Percentiles rank a stretch among this genome's conserved stretches.
Conservation (phyloP, 1,284 basidiomycete species). For the Nidula niveotomentosa region DNA sequence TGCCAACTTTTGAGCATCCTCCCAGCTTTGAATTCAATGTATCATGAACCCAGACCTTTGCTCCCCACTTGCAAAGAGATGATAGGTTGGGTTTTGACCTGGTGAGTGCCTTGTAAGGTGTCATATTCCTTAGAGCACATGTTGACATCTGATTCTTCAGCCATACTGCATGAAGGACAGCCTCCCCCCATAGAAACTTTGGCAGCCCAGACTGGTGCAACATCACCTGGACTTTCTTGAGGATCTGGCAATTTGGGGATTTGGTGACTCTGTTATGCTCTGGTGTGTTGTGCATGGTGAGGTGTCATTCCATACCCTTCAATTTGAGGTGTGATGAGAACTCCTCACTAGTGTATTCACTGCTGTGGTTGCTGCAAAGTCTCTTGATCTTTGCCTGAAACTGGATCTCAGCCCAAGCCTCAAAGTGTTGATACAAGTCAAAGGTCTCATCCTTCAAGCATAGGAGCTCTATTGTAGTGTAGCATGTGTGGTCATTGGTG, state of each 20-base stretch:
- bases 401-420: slow-evolving; percentile 8
- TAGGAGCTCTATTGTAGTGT: slow-evolving; percentile 17
- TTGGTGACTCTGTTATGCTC: slow-evolving; percentile 19
- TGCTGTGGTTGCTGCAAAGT: slow-evolving; percentile 7
- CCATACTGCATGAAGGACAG: slow-evolving; percentile 1
- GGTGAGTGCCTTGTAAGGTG: neutral
- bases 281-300: too few species aligned
- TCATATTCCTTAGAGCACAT: neutral
- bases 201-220: slow-evolving; percentile 6
- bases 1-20: slow-evolving; percentile 3
- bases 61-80: neutral
- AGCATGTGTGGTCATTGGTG: slow-evolving; percentile 19
- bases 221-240: slow-evolving; percentile 12
- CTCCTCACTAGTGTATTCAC: slow-evolving; percentile 9
- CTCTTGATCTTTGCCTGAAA: slow-evolving; percentile 3
- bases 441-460: slow-evolving; percentile 10
- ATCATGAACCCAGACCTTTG: slow-evolving; percentile 5
- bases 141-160: slow-evolving; percentile 1
- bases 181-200: slow-evolving; percentile 8
- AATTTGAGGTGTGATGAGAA: slow-evolving; percentile 11
- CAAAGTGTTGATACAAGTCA: neutral
- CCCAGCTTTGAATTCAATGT: slow-evolving; percentile 9
- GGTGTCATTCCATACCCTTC: too few species aligned
- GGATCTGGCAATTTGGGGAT: slow-evolving; percentile 11
- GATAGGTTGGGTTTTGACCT: neutral